Conservation (phyloP, 257 asterid genomes). For the Fraxinus excelsior region DNA sequence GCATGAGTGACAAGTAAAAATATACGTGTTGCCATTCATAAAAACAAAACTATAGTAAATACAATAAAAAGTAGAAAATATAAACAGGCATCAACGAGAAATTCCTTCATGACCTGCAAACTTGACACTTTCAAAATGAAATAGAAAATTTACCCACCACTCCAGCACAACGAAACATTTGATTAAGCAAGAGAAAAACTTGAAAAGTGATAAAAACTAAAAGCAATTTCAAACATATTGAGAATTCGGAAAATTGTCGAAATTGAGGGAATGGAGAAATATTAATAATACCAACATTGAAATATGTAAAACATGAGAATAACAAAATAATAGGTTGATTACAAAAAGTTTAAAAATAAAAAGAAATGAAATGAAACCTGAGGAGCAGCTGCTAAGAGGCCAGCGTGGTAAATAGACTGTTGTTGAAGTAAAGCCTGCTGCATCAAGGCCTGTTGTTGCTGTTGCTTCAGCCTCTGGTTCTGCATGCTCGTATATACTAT, state of each 20-base stretch:
- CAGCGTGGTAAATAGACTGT: slow-evolving; percentile 87
- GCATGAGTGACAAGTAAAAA: not conserved
- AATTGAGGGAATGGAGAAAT: not conserved
- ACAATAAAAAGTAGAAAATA: not conserved
- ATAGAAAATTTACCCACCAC: not conserved
- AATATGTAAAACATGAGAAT: not conserved
- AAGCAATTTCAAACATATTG: not conserved
- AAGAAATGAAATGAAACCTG: slow-evolving; percentile 48
- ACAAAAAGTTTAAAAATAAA: not conserved
- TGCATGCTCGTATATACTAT: slow-evolving; percentile 52
- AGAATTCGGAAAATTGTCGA: not conserved
- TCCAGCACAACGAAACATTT: not conserved
- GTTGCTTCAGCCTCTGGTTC: slow-evolving; percentile 84
- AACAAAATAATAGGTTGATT: slow-evolving; percentile 6
- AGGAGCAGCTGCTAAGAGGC: slow-evolving; percentile 89
- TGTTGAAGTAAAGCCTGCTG: slow-evolving; percentile 97
- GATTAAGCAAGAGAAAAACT: not conserved
- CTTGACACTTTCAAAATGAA: not conserved
- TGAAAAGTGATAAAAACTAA: not conserved
- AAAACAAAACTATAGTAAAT: not conserved
- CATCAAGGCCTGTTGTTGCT: slow-evolving; percentile 90
- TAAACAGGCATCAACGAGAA: not conserved
- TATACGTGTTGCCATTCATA: not conserved
- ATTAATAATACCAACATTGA: not conserved
- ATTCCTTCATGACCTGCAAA: not conserved